Base-by-base conservation (phyloP, 2,329 filamentous ascomycete genomes). In the Tolypocladium guangdongense region DNA sequence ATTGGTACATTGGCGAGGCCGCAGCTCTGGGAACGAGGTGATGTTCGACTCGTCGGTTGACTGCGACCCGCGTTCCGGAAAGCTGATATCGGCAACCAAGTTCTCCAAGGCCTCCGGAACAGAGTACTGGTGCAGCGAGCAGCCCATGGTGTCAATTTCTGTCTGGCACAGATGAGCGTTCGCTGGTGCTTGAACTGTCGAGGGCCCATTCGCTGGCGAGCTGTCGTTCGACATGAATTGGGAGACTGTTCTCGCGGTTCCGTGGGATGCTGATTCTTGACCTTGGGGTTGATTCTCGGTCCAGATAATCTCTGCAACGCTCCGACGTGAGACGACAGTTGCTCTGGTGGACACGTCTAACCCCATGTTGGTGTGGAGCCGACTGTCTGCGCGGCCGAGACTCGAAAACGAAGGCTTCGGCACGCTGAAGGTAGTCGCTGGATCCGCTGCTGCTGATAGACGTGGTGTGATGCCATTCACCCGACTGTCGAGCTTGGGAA, bases 21-120 rank as follows among this genome's bases (percentile, higher is more conserved):
- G 57, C 10, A 71, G 59, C 27, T 61, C 59, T 14, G 67, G 67
- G 50, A 71, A 72, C 11, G 65, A 71, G 2, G 62, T 66, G 7
- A 70, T 67, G n/a, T 60, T 60, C 20, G 61, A 59, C 7, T 58
- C 53, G 30, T 56, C 60, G 4, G 58, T 52, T 2, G 56, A 56
- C 27, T 20, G 27, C 18, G 43, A 33, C 5, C 5, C 10, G 5
- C 18, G 10, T 4, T 47, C 2, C 12, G 43, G 5, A 46, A n/a
- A 32, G 16, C 18, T 14, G 5, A 7, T 27, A 16, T 50, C 8
- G 22, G 10, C n/a, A 22, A 48, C 18, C 24, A 48, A 16, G 8
- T 27, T 30, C 41, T 32, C 16, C 4, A 32, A n/a, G 18, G 43
- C 14, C 27, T 47, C 18, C 12, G 27, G 27, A 20, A 16, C 18